phyloP scores from a whole-genome alignment of 495 filamentous ascomycete genomes.

The Penicillium flavigenum region DNA sequence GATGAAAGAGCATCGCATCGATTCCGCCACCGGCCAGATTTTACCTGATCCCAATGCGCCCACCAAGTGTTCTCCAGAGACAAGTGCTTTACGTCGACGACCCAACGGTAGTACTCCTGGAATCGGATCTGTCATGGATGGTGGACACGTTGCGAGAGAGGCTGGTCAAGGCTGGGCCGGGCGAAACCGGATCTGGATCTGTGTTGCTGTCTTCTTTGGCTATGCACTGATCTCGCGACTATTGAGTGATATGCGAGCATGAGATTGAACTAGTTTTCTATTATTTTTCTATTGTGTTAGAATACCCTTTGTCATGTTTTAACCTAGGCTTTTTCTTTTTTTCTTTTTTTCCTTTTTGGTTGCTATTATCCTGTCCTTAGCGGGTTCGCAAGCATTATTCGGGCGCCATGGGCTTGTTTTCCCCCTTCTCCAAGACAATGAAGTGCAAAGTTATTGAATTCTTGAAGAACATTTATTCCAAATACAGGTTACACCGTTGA shows the following conservation, averaged over 20 bases:
- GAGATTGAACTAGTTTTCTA: slow-evolving; percentile 7
- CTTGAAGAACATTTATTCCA: not conserved
- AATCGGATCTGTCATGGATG: slow-evolving; percentile 75
- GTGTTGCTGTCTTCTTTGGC: slow-evolving; percentile 63
- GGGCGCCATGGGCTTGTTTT: slow-evolving; percentile 14
- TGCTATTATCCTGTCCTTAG: slow-evolving; percentile 12
- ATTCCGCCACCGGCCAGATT: slow-evolving; percentile 70
- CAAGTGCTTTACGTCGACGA: slow-evolving; percentile 64
- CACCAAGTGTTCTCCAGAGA: slow-evolving; percentile 57
- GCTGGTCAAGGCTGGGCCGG: slow-evolving; percentile 78
- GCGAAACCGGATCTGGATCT: slow-evolving; percentile 72
- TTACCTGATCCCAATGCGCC: slow-evolving; percentile 44
- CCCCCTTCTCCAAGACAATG: slow-evolving; percentile 2
- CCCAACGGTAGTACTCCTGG: slow-evolving; percentile 66
- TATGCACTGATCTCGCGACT: slow-evolving; percentile 79
- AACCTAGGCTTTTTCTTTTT: not conserved
- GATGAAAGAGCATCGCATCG: slow-evolving; percentile 81
- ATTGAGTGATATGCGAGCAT: slow-evolving; percentile 56
- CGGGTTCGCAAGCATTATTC: slow-evolving; percentile 22
- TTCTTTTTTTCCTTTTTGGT: not conserved
- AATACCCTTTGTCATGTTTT: slow-evolving; percentile 6
- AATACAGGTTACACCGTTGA: slow-evolving; percentile 22
- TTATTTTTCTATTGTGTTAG: not conserved
- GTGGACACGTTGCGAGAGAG: slow-evolving; percentile 68
- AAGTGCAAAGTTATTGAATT: not conserved